phyloP scores from a whole-genome alignment of 1,284 basidiomycete genomes.

The Pisolithus thermaeus region DNA sequence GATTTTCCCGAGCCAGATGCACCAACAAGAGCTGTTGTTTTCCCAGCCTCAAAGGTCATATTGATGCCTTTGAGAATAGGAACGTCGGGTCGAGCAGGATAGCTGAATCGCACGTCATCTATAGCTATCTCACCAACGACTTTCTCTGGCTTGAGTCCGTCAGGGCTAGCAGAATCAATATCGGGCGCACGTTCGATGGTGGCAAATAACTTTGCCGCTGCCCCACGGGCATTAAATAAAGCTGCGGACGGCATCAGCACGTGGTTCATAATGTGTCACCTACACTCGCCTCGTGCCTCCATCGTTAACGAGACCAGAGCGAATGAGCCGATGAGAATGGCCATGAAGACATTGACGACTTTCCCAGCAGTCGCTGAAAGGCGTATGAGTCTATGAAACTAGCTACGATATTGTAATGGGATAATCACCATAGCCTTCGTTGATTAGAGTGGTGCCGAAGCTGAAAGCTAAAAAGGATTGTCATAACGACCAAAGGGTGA shows the following conservation, averaged over 20 bases:
- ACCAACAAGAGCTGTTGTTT: slow-evolving; percentile 85
- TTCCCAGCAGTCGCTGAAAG: slow-evolving; percentile 53
- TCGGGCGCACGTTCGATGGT: slow-evolving; percentile 86
- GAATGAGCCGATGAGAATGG: slow-evolving; percentile 86
- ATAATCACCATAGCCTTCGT: slow-evolving; percentile 47
- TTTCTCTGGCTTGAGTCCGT: slow-evolving; percentile 66
- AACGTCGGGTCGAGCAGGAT: slow-evolving; percentile 85
- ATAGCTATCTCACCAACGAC: slow-evolving; percentile 76
- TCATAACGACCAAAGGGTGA: neutral
- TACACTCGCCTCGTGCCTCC: slow-evolving; percentile 65
- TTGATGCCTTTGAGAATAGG: slow-evolving; percentile 75
- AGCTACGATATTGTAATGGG: neutral
- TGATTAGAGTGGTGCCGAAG: slow-evolving; percentile 82
- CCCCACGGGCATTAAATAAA: slow-evolving; percentile 76
- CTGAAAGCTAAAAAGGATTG: slow-evolving; percentile 51
- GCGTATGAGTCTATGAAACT: neutral
- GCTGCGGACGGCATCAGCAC: slow-evolving; percentile 36
- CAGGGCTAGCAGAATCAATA: slow-evolving; percentile 77
- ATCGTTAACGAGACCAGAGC: slow-evolving; percentile 76
- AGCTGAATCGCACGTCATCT: slow-evolving; percentile 80
- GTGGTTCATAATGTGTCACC: neutral
- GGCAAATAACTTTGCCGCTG: slow-evolving; percentile 89
- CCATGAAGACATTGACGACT: slow-evolving; percentile 80
- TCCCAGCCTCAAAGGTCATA: slow-evolving; percentile 67
- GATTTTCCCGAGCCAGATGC: slow-evolving; percentile 90